These are phyloP conservation scores for Basipetospora chlamydospora DNA, from an alignment of 2,329 filamentous ascomycete genomes.

Conservation along the genomic window DNA sequence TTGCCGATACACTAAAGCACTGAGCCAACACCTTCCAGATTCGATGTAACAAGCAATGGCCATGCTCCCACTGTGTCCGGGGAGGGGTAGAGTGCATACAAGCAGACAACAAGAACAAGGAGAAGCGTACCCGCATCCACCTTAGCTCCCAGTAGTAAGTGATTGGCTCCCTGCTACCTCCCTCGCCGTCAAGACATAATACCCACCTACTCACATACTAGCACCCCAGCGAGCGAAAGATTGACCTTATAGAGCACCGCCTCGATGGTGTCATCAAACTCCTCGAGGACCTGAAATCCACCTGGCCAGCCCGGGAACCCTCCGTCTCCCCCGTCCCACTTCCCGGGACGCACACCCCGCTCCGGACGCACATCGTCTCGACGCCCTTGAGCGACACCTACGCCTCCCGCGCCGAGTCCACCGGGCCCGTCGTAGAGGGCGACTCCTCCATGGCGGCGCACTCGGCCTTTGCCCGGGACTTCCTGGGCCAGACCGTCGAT, in stretches of 20 bases:
- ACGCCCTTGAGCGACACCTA: constrained; percentile 10
- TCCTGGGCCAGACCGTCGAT: constrained; percentile 22
- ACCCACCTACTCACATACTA: neutral
- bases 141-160: constrained; percentile 23
- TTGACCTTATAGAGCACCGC: constrained; percentile 21
- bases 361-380: constrained; percentile 1
- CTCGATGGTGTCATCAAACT: constrained; percentile 19
- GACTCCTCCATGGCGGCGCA: constrained; percentile 30
- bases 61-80: constrained; percentile 21
- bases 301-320: constrained; percentile 9
- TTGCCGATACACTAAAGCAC: neutral
- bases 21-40: constrained; percentile 12
- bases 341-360: neutral
- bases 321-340: neutral
- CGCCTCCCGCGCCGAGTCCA: constrained; percentile 10
- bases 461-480: constrained; percentile 30
- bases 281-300: constrained; percentile 18
- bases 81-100: constrained; percentile 23
- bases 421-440: constrained; percentile 24
- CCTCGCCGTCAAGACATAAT: neutral
- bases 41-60: constrained; percentile 21
- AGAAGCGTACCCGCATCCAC: constrained; percentile 22
- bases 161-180: neutral
- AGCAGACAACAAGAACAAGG: constrained; percentile 16
- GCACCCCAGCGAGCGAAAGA: constrained; percentile 20